A percentile compares a stretch with the other conserved stretches of the same genome.
These are phyloP conservation scores for Chrysoporthe deuterocubensis DNA, from an alignment of 2,329 filamentous ascomycete species.

Conservation along the genomic window DNA sequence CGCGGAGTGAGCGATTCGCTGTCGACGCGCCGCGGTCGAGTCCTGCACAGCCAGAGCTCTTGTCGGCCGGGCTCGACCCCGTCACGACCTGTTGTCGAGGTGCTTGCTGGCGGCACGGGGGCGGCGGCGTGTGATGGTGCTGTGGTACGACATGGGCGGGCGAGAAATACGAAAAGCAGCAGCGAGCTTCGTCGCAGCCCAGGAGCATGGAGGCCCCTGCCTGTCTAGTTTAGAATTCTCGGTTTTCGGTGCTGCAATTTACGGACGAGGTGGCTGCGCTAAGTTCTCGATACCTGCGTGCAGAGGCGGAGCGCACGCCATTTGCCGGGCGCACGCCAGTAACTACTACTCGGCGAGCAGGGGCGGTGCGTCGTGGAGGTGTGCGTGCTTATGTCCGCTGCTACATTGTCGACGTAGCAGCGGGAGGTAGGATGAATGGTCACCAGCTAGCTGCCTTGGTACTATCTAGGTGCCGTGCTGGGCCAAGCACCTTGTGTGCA, in stretches of 20 bases:
- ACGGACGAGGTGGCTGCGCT: neutral
- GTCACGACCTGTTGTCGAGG: neutral
- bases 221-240: constrained; percentile 16
- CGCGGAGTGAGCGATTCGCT: too few relatives aligned
- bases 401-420: constrained; percentile 13
- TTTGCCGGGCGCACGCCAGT: neutral
- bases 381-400: constrained; percentile 20
- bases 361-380: neutral
- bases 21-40: neutral
- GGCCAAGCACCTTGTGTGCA: neutral
- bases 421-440: constrained; percentile 13
- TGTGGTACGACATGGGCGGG: neutral
- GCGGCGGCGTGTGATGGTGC: neutral
- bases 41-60: constrained; percentile 3
- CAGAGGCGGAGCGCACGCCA: neutral
- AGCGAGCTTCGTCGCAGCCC: constrained; percentile 15
- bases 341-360: constrained; percentile 5
- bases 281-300: constrained; percentile 19
- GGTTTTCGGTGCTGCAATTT: constrained; percentile 21
- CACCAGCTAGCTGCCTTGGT: constrained; percentile 9
- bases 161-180: constrained; percentile 19
- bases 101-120: neutral
- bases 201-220: constrained; percentile 22
- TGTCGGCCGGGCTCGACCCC: neutral
- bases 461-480: neutral